These are phyloP conservation scores for Amanita subjunquillea DNA, from an alignment of 768 basidiomycete genomes.

Conservation along the genomic window DNA sequence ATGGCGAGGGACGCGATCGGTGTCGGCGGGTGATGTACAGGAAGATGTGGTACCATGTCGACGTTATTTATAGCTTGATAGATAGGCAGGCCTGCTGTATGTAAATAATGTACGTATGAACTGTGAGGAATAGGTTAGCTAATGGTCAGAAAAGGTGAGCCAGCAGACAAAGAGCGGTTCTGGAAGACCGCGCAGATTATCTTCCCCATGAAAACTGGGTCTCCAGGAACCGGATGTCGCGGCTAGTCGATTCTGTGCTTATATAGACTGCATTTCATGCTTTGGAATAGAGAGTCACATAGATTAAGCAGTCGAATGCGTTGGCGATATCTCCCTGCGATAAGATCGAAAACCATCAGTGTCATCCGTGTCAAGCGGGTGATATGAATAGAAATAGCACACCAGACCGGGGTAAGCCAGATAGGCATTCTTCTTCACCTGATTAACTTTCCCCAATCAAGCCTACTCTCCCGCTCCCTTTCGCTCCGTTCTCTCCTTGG, in stretches of 20 bases:
- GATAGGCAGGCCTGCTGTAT: not conserved
- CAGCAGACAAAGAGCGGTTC: not conserved
- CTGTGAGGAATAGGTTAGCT: not conserved
- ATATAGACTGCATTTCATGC: not conserved
- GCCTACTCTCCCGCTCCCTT: conserved; percentile 28
- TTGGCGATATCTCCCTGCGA: not conserved
- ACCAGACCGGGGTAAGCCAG: not conserved
- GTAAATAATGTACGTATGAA: not conserved
- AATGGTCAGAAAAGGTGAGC: not conserved
- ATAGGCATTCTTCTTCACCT: conserved; percentile 18
- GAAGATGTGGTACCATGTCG: not conserved
- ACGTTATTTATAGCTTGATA: not conserved
- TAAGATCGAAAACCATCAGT: not conserved
- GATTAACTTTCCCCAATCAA: conserved; percentile 46
- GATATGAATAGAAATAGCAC: not conserved
- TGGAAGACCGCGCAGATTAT: not conserved
- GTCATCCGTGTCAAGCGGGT: not conserved
- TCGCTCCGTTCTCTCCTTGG: conserved; percentile 52
- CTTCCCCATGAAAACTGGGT: too few species aligned
- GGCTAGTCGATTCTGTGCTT: not conserved
- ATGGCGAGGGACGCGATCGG: not conserved
- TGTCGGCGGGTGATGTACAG: not conserved
- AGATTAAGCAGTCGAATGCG: not conserved
- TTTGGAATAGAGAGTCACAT: not conserved
- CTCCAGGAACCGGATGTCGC: not conserved